Evolutionary conservation across 257 asterid genomes (phyloP).

Genomic region (Ballota nigra): DNA sequence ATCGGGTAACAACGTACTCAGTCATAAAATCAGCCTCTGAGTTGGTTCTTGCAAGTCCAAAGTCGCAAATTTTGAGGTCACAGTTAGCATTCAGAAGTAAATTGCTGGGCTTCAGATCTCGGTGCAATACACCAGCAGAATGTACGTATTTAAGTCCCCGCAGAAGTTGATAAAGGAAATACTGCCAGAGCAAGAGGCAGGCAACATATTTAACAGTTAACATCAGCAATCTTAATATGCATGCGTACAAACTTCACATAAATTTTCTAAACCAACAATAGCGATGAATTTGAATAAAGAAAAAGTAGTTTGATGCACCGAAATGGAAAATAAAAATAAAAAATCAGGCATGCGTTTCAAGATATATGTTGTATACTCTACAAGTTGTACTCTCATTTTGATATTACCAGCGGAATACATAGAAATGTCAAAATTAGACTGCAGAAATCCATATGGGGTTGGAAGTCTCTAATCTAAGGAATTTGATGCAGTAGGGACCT

Average conservation of each 20-base stretch:
- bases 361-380: not conserved
- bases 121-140: conserved; percentile 60
- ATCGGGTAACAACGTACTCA: conserved; percentile 56
- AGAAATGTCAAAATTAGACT: not conserved
- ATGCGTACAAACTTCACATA: not conserved
- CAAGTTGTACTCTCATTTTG: not conserved
- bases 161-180: conserved; percentile 52
- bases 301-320: conserved; percentile 3
- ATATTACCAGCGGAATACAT: not conserved
- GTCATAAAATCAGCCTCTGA: conserved; percentile 55
- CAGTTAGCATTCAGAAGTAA: conserved; percentile 53
- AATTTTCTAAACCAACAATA: conserved; percentile 10
- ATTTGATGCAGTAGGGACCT: not conserved
- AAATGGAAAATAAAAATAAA: not conserved
- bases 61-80: conserved; percentile 71
- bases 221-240: not conserved
- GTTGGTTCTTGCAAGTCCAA: conserved; percentile 54
- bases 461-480: not conserved
- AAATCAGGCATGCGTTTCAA: not conserved
- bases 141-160: conserved; percentile 57
- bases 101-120: conserved; percentile 62
- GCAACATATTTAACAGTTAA: not conserved
- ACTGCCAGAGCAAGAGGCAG: conserved; percentile 39
- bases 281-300: not conserved
- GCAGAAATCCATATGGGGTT: not conserved